A percentile compares a stretch with the other conserved stretches of the same genome.
These are phyloP conservation scores for Westerdykella ornata DNA, from an alignment of 2,329 filamentous ascomycete species.

Conservation along the genomic window DNA sequence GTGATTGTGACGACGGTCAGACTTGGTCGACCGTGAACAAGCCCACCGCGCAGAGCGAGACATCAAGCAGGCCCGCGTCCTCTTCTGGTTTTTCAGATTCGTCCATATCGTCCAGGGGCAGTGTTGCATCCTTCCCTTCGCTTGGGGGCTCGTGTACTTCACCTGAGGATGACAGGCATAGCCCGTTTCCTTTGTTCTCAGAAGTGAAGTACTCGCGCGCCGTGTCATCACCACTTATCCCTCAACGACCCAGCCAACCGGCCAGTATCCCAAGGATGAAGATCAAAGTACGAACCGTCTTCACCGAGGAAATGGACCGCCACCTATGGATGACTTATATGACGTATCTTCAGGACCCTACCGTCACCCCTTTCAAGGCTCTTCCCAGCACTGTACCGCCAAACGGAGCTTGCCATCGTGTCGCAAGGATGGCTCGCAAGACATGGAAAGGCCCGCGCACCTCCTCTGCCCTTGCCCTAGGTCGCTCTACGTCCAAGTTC, in stretches of 20 bases:
- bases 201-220: constrained; percentile 18
- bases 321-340: constrained; percentile 62
- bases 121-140: constrained; percentile 51
- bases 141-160: constrained; percentile 56
- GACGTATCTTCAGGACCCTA: constrained; percentile 59
- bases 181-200: constrained; percentile 48
- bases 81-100: constrained; percentile 56
- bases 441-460: constrained; percentile 50
- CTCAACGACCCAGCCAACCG: constrained; percentile 20
- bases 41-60: constrained; percentile 34
- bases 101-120: constrained; percentile 54
- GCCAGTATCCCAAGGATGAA: constrained; percentile 27
- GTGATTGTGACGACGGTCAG: constrained; percentile 21
- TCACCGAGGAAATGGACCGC: constrained; percentile 59
- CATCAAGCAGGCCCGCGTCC: constrained; percentile 51
- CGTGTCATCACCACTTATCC: constrained; percentile 28
- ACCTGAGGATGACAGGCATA: constrained; percentile 52
- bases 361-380: constrained; percentile 61
- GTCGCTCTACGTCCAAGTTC: constrained; percentile 14
- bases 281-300: constrained; percentile 42
- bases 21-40: constrained; percentile 29
- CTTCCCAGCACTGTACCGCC: constrained; percentile 58
- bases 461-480: constrained; percentile 20
- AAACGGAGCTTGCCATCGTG: constrained; percentile 57
- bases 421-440: constrained; percentile 55